Conservation (phyloP, 176 grass and related monocot species). For the Alopecurus myosuroides region DNA sequence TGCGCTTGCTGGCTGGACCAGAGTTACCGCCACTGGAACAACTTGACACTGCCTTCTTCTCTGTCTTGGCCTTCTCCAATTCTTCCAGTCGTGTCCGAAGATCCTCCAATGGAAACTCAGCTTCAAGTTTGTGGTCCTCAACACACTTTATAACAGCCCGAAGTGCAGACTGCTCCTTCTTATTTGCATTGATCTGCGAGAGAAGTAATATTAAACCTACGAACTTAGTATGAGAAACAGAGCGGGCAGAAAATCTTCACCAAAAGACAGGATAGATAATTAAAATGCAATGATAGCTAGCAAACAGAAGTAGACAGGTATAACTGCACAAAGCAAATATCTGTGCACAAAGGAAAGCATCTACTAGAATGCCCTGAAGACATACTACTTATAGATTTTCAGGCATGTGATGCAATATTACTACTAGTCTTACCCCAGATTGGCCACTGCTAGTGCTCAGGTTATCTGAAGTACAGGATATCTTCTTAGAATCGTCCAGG, state of each 20-base stretch:
- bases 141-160: conserved; percentile 77
- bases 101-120: conserved; percentile 57
- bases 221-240: neutral
- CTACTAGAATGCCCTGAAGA: neutral
- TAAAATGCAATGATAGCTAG: neutral
- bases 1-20: conserved; percentile 63
- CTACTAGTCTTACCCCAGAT: conserved; percentile 40
- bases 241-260: neutral
- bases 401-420: neutral
- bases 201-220: neutral
- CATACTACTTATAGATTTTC: neutral
- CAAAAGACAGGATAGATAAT: neutral
- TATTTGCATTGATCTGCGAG: conserved; percentile 42
- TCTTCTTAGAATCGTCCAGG: conserved; percentile 62
- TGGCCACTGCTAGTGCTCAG: conserved; percentile 30
- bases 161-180: conserved; percentile 59
- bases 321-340: conserved; percentile 1
- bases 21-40: conserved; percentile 26
- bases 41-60: conserved; percentile 55
- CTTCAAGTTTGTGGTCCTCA: conserved; percentile 69
- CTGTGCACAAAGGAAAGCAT: too few species aligned
- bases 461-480: conserved; percentile 31
- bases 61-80: conserved; percentile 60
- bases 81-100: conserved; percentile 58
- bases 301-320: neutral